Evolutionary conservation across 2,329 filamentous ascomycete species (phyloP), one percentile per base, ranked within the genome.

Genomic region (Aspergillus sp.): DNA sequence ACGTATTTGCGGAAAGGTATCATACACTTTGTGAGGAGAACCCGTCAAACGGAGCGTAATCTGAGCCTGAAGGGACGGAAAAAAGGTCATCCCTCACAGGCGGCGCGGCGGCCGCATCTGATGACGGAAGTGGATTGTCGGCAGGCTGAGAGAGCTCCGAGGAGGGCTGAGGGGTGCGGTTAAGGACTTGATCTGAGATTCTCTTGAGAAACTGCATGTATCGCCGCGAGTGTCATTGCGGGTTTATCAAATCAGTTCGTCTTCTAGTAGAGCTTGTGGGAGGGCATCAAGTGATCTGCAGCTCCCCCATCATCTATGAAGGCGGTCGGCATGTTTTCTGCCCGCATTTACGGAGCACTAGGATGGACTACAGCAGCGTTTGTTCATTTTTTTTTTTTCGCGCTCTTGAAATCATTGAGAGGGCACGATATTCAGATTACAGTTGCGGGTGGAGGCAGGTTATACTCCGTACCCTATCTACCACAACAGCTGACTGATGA

Each of bases 21-120:
- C 54, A 54, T 61, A 61, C 59, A 48, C 6, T 17, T 23, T 22
- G 41, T 22, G 52, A 28, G 41, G 38, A 34, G 23, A 28, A 53
- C 23, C 25, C n/a, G 51, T 54, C 50, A 54, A 49, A 45, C 11
- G 50, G 50, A 41, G 50, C 34, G 46, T 45, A 57, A 47, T 60
- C 52, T 60, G 49, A 57, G 19, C 25, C 30, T 54, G 59, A 54
- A n/a, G 54, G 60, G 60, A 60, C 45, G 57, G 57, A 49, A 46
- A 59, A 59, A 67, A 54, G 50, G 56, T 50, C 61, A 63, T 68
- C 65, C 54, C 66, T 68, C 63, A 64, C 54, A 57, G 65, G 72
- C 52, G 31, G 62, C 41, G 58, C 64, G 61, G 68, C 68, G 61
- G 60, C 67, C 64, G 63, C 69, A 72, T 71, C 60, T 59, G 69